A percentile compares a stretch with the other conserved stretches of the same genome.
phyloP scores from a whole-genome alignment of 208 protist species.

The Trypanosoma platydactyli region DNA sequence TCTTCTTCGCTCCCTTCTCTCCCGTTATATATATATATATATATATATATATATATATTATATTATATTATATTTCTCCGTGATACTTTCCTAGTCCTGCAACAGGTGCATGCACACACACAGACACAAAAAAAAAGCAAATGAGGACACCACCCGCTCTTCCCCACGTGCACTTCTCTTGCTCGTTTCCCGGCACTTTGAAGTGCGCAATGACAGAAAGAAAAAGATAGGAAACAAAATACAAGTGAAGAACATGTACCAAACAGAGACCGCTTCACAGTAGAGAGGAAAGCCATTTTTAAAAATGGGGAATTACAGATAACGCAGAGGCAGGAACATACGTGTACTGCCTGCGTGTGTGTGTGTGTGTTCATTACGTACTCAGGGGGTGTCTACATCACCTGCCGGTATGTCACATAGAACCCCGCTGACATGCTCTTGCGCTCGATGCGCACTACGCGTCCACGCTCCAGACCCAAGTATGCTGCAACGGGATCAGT shows the following conservation, averaged over 20 bases:
- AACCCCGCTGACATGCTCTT: conserved; percentile 96
- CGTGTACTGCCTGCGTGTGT: neutral
- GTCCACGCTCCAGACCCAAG: conserved; percentile 91
- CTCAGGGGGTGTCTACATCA: conserved; percentile 65
- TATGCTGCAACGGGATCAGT: conserved; percentile 96
- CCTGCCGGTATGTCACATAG: conserved; percentile 98
- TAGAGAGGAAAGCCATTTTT: too few relatives aligned
- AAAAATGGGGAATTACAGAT: too few relatives aligned
- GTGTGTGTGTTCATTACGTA: conserved; percentile 9
- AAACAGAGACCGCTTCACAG: too few relatives aligned
- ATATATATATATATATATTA: too few relatives aligned
- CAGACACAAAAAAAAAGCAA: conserved; percentile 9
- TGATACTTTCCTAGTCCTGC: neutral
- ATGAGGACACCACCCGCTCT: neutral
- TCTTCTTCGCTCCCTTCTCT: conserved; percentile 18
- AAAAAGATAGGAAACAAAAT: too few relatives aligned
- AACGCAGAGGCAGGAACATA: too few relatives aligned
- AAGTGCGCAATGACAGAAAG: too few relatives aligned
- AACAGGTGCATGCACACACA: neutral
- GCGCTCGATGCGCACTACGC: conserved; percentile 97
- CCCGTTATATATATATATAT: neutral
- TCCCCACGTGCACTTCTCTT: too few relatives aligned
- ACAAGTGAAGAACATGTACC: too few relatives aligned
- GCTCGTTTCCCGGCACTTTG: too few relatives aligned
- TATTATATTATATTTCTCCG: too few relatives aligned